phyloP scores from a whole-genome alignment of 495 filamentous ascomycete genomes.

The Poronia punctata region DNA sequence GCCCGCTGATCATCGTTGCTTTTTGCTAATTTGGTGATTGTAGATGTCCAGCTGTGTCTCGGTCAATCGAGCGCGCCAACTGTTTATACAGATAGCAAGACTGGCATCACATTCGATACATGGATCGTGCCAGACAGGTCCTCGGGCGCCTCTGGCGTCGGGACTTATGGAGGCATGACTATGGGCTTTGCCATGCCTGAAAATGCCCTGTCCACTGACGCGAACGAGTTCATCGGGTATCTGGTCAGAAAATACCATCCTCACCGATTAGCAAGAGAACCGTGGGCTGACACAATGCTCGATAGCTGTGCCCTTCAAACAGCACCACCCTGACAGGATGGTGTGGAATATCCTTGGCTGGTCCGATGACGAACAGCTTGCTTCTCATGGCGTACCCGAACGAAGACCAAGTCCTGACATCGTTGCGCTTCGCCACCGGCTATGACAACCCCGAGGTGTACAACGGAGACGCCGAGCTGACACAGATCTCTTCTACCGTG shows the following conservation, averaged over 20 bases:
- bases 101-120: slow-evolving; percentile 26
- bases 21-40: slow-evolving; percentile 13
- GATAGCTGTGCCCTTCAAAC: slow-evolving; percentile 14
- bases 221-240: slow-evolving; percentile 45
- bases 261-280: not conserved
- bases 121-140: slow-evolving; percentile 20
- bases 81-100: slow-evolving; percentile 21
- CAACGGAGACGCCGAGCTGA: slow-evolving; percentile 50
- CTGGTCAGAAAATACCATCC: slow-evolving; percentile 14
- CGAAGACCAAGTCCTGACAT: slow-evolving; percentile 44
- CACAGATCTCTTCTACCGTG: slow-evolving; percentile 49
- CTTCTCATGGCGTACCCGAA: slow-evolving; percentile 52
- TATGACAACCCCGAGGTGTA: slow-evolving; percentile 53
- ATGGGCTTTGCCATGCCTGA: slow-evolving; percentile 44
- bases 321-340: slow-evolving; percentile 37
- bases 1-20: not conserved
- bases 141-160: slow-evolving; percentile 8
- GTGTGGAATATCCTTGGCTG: slow-evolving; percentile 51
- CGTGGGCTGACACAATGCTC: slow-evolving; percentile 10
- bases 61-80: slow-evolving; percentile 17
- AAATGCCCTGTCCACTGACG: slow-evolving; percentile 31
- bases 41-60: slow-evolving; percentile 20
- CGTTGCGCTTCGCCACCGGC: slow-evolving; percentile 49
- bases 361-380: slow-evolving; percentile 52
- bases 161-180: slow-evolving; percentile 31